Conservation (phyloP, 306 rosid genomes). For the Trifolium pratense region DNA sequence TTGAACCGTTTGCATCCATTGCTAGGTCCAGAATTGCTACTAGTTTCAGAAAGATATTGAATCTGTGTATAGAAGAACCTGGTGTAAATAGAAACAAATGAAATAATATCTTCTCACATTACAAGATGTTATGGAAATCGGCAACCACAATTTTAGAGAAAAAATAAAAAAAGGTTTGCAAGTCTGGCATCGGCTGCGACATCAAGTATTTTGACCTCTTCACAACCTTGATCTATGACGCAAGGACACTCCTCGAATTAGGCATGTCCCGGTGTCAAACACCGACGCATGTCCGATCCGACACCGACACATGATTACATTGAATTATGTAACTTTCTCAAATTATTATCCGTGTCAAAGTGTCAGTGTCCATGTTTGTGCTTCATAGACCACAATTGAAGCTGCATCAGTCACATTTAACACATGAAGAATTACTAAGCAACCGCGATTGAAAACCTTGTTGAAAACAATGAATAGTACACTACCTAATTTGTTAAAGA, state of each 20-base stretch:
- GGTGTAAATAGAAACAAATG: slow-evolving; percentile 50
- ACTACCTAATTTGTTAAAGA: not conserved
- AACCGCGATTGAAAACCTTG: not conserved
- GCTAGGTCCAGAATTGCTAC: slow-evolving; percentile 39
- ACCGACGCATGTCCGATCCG: too few species aligned
- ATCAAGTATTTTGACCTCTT: not conserved
- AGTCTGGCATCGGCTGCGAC: not conserved
- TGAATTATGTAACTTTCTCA: too few species aligned
- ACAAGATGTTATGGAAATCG: not conserved
- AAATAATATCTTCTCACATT: slow-evolving; percentile 44
- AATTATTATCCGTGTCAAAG: too few species aligned
- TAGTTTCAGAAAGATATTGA: slow-evolving; percentile 50
- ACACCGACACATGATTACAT: too few species aligned
- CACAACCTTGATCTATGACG: too few species aligned
- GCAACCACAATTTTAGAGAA: not conserved
- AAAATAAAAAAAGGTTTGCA: not conserved
- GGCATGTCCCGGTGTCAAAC: too few species aligned
- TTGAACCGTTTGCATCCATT: slow-evolving; percentile 48
- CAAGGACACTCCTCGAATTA: too few species aligned
- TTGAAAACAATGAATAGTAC: not conserved
- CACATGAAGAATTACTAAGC: not conserved
- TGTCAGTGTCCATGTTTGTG: too few species aligned
- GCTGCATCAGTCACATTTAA: not conserved
- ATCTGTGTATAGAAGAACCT: slow-evolving; percentile 90
- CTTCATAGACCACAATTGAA: not conserved